Evolutionary conservation across 176 grass and related monocot genomes (phyloP), one percentile per base, ranked within the genome.

Genomic region (Oryza meyeriana): DNA sequence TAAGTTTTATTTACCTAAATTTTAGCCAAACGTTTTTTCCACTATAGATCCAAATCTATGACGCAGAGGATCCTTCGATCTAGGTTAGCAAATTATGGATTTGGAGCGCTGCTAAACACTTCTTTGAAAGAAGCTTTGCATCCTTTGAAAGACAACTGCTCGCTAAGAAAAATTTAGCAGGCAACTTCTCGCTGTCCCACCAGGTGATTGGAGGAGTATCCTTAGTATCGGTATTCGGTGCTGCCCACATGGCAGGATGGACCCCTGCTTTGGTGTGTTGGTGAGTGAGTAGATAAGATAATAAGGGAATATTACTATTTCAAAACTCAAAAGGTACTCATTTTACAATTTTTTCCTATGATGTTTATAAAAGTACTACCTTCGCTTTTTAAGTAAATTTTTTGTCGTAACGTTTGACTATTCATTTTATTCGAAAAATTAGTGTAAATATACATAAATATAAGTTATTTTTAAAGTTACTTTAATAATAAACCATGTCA

Each of bases 281-380:
- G 17, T 24, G 25, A 38, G 30, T 77, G 62, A 71, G 30, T 80
- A 16, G 70, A 89, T 63, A 68, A 75, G 17, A 75, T 70, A 80
- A 84, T 29, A 70, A 78, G 29, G 64, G 75, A 79, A 79, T 58
- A 89, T 79, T 89, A 38, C 32, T 64, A 76, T 76, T 31, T 76
- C 63, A 27, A 74, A 88, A 79, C 81, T 76, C 63, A 14, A 69
- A 88, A 84, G 86, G 79, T 79, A 69, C 75, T 74, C 66, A 14
- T 33, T 58, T 7, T 5, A 1, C 50, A 5, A 24, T 10, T 44
- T 27, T 62, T 10, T 16, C 22, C 6, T 59, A 61, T 3, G 63
- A 69, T 45, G 24, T 78, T 70, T 24, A 20, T 67, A 26, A 45
- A 66, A 12, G n/a, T n/a, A n/a, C n/a, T n/a, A n/a, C n/a, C n/a